Conservation (phyloP, 2,329 filamentous ascomycete genomes). For the Aureobasidium sp. region DNA sequence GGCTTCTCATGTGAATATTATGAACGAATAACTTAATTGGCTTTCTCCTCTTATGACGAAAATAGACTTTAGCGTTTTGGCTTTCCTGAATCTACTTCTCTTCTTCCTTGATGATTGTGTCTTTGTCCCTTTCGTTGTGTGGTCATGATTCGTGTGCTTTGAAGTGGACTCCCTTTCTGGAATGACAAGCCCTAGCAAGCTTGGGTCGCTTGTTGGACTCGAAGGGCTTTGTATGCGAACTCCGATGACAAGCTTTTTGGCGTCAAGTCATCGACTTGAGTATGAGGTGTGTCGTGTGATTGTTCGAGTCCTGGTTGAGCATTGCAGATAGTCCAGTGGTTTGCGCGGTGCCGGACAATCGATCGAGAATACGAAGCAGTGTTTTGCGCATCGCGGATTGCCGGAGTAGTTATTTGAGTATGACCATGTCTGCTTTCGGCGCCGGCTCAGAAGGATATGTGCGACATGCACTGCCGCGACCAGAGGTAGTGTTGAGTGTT, state of each 20-base stretch:
- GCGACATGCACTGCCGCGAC: not conserved
- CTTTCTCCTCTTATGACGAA: not conserved
- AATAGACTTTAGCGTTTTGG: not conserved
- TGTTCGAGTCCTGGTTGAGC: not conserved
- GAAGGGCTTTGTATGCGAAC: not conserved
- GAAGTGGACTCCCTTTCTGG: no score
- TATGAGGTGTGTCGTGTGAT: not conserved
- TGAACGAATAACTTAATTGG: slow-evolving; percentile 1
- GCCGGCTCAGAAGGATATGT: no score
- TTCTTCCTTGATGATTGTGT: not conserved
- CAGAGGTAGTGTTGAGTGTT: not conserved
- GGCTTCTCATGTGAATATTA: slow-evolving; percentile 2
- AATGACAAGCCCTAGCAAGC: not conserved
- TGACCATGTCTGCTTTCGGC: not conserved
- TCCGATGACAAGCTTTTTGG: not conserved
- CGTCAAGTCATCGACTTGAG: not conserved
- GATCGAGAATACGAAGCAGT: not conserved
- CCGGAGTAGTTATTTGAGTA: not conserved
- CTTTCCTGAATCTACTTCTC: not conserved
- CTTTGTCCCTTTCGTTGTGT: not conserved
- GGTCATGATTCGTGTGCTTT: not conserved
- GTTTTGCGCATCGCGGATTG: not conserved
- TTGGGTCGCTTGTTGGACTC: no score
- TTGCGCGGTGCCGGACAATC: not conserved
- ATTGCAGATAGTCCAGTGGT: not conserved